A percentile compares a stretch with the other conserved stretches of the same genome.
These are phyloP conservation scores for Acer negundo DNA, from an alignment of 345 rosid genomes.

Conservation along the genomic window DNA sequence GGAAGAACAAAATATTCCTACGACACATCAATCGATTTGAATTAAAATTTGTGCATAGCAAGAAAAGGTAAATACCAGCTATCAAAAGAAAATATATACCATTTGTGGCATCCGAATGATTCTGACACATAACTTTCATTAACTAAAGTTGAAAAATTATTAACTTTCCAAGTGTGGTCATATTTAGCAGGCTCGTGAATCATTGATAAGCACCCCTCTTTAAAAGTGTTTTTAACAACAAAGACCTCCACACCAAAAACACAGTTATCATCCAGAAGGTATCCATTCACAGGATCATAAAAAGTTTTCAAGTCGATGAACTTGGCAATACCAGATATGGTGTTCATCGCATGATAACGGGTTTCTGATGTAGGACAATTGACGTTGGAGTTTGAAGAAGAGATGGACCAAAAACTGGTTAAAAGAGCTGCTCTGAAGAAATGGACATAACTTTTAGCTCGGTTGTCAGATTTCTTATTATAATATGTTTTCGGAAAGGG, in stretches of 20 bases:
- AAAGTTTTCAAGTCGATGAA: background rate
- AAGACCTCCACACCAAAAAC: background rate
- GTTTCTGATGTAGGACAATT: no score
- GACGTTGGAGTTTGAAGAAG: no score
- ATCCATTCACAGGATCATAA: background rate
- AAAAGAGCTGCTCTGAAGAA: no score
- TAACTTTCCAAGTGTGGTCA: background rate
- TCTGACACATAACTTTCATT: background rate
- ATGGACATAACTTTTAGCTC: no score
- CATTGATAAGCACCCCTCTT: background rate
- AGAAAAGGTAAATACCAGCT: background rate
- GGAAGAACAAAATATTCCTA: background rate
- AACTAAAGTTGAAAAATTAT: background rate
- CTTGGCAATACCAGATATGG: background rate
- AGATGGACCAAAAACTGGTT: no score
- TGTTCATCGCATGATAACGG: background rate
- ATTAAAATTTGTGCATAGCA: background rate
- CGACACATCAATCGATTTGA: background rate
- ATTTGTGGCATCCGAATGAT: no score
- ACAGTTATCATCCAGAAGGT: background rate
- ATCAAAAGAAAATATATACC: background rate
- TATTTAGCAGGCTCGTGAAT: background rate
- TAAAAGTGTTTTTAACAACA: background rate
- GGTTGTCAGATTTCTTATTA: no score
- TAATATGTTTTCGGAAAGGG: no score